A percentile compares a stretch with the other conserved stretches of the same genome.
phyloP scores from a whole-genome alignment of 257 asterid species.

The Primulina huaijiensis region DNA sequence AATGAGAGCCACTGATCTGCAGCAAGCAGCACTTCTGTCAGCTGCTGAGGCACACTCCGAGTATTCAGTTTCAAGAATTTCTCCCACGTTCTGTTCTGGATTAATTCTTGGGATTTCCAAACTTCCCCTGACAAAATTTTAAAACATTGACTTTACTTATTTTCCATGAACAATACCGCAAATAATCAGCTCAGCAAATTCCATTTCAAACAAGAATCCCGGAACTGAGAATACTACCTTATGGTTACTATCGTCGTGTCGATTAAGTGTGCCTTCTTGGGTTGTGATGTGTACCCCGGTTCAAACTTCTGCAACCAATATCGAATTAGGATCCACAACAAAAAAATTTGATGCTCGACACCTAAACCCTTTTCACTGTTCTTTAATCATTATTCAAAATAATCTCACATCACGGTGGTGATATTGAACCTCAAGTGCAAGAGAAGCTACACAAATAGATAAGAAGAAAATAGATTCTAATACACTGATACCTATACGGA shows the following conservation, averaged over 20 bases:
- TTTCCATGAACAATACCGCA: background rate
- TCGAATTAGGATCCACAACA: no score
- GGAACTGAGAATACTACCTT: conserved; percentile 40
- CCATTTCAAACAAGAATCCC: no score
- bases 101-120: conserved; percentile 45
- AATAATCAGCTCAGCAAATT: no score
- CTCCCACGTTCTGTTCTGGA: conserved; percentile 28
- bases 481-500: conserved; percentile 9
- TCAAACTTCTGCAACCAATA: conserved; percentile 65
- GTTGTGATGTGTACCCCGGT: conserved; percentile 69
- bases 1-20: conserved; percentile 64
- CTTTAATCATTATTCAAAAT: background rate
- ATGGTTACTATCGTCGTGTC: conserved; percentile 46
- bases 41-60: conserved; percentile 40
- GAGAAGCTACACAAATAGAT: conserved; percentile 23
- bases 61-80: conserved; percentile 25
- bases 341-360: background rate
- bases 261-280: conserved; percentile 41
- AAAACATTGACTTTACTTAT: background rate
- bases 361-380: background rate
- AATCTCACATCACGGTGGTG: background rate
- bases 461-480: conserved; percentile 17
- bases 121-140: conserved; percentile 35
- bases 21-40: conserved; percentile 55
- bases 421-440: background rate